Evolutionary conservation across 768 basidiomycete genomes (phyloP), one percentile per base, ranked within the genome.

Genomic region (Lentinus tigrinus): DNA sequence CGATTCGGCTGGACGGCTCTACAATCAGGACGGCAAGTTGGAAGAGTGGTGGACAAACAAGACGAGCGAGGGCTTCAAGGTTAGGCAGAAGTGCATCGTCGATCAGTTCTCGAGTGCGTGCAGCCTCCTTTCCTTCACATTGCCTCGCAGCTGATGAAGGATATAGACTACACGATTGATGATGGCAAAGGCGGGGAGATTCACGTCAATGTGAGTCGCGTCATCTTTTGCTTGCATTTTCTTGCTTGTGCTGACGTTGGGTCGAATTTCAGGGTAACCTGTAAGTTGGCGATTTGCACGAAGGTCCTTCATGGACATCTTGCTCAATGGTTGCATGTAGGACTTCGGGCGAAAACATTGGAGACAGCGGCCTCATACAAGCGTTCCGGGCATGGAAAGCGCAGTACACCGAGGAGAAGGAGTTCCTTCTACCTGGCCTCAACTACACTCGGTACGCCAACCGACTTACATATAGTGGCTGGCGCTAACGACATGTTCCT

Each of bases 31-130:
- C 39, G 97, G 96, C 51, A 88, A 88, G 72, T 75, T 95, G 13
- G 85, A 89, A 57, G 79, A 94, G 65, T 98, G 95, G 95, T 98
- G 95, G 95, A 88, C 91, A 2, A 91, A 95, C 59, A 75, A 78
- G 40, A 98, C 96, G 3, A 91, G 88, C 65, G 79, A 85, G 60
- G 88, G 87, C 0, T 99, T 95, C 79, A 77, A 91, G 54, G 79
- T 81, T 59, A 87, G 88, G 53, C 89, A 93, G 65, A 82, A 89
- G 54, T 98, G 96, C 70, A 88, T 99, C 53, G 85, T 91, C n/a
- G 81, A 89, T 52, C 95, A 98, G 70, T 98, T 87, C 73, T 91
- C 89, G n/a, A 79, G 89, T 89, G 65, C 23, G 78, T 61, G 58
- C 6, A 21, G 28, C 23, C 2, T 17, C 0, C 1, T 17, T 0